Conservation (phyloP, 768 basidiomycete species). For the Tylopilus sp. region DNA sequence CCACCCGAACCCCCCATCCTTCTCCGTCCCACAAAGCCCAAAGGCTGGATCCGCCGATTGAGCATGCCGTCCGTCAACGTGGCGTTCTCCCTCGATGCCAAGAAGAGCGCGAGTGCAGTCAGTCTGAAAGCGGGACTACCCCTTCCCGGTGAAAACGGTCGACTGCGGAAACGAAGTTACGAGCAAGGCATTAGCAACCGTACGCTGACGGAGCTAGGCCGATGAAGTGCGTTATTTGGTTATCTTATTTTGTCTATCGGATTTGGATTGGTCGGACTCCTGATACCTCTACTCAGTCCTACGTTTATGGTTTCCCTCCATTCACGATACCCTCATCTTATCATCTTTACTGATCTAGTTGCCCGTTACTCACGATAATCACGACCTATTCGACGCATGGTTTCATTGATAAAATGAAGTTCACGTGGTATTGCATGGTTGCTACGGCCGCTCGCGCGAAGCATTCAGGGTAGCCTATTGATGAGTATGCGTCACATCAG, state of each 20-base stretch:
- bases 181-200: constrained; percentile 42
- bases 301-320: not conserved
- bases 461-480: not conserved
- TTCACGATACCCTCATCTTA: constrained; percentile 5
- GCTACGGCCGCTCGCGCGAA: not conserved
- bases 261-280: not conserved
- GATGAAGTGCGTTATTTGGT: constrained; percentile 13
- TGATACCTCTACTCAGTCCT: constrained; percentile 2
- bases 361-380: constrained; percentile 1
- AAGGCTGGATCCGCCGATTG: constrained; percentile 71
- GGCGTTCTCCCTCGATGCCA: constrained; percentile 57
- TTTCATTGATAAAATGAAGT: not conserved
- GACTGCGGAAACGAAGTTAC: constrained; percentile 34
- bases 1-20: constrained; percentile 42
- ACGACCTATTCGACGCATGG: not conserved
- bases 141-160: constrained; percentile 49
- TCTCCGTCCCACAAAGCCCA: constrained; percentile 55
- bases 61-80: constrained; percentile 71
- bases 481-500: constrained; percentile 1
- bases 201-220: constrained; percentile 50
- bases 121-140: constrained; percentile 32
- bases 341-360: not conserved
- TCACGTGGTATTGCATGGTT: not conserved
- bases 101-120: constrained; percentile 47
- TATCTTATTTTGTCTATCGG: not conserved